Conservation (phyloP, 805 yeast species). For the Hanseniaspora thailandica region DNA sequence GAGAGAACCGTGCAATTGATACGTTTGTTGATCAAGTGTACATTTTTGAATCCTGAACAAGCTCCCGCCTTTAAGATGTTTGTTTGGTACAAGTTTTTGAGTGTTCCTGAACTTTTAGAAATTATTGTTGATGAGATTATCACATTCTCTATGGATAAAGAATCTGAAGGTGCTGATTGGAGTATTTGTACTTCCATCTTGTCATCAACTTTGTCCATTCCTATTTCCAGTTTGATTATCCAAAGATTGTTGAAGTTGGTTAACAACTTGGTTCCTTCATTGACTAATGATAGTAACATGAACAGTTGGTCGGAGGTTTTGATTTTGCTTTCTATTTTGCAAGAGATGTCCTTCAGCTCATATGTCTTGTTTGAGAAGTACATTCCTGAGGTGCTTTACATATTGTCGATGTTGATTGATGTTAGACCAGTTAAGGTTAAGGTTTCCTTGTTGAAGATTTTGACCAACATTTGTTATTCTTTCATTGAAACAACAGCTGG, state of each 20-base stretch:
- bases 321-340: conserved; percentile 51
- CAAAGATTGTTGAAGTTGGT: conserved; percentile 45
- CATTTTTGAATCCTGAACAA: conserved; percentile 38
- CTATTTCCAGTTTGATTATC: conserved; percentile 55
- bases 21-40: conserved; percentile 48
- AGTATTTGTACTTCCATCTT: conserved; percentile 49
- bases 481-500: conserved; percentile 47
- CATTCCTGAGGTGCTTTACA: conserved; percentile 58
- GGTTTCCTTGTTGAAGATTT: conserved; percentile 44
- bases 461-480: conserved; percentile 60
- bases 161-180: conserved; percentile 66
- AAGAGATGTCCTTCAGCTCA: conserved; percentile 61
- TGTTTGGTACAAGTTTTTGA: conserved; percentile 56
- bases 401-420: conserved; percentile 48
- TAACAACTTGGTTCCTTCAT: conserved; percentile 36
- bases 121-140: conserved; percentile 62
- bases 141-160: conserved; percentile 60
- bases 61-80: conserved; percentile 45
- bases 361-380: conserved; percentile 48
- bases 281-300: conserved; percentile 33
- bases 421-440: conserved; percentile 47
- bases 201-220: conserved; percentile 56
- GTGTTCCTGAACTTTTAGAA: conserved; percentile 47
- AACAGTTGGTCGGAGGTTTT: conserved; percentile 60
- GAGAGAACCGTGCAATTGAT: conserved; percentile 50